Conservation (phyloP, 495 filamentous ascomycete genomes). For the Aspergillus indologenus region DNA sequence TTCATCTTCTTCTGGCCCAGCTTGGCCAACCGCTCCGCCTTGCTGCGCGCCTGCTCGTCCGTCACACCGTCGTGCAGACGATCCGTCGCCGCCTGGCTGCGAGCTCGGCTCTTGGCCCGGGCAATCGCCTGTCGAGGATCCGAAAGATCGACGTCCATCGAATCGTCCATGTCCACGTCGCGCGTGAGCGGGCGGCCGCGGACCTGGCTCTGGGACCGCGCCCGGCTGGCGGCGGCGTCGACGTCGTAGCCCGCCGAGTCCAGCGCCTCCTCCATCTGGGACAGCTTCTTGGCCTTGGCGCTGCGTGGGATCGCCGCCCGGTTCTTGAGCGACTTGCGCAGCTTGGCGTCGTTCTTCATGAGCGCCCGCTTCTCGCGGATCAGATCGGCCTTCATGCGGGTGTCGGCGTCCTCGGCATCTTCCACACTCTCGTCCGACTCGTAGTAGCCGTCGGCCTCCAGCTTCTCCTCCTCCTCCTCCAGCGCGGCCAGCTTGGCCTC, state of each 20-base stretch:
- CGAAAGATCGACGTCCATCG: conserved; percentile 81
- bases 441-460: conserved; percentile 84
- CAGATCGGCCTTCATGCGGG: conserved; percentile 84
- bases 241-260: conserved; percentile 84
- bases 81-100: conserved; percentile 74
- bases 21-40: conserved; percentile 83
- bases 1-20: conserved; percentile 98
- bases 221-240: conserved; percentile 66
- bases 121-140: conserved; percentile 57
- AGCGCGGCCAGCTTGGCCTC: conserved; percentile 84
- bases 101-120: conserved; percentile 72
- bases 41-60: conserved; percentile 52
- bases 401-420: conserved; percentile 81
- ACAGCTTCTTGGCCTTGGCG: conserved; percentile 69
- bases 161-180: conserved; percentile 58
- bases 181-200: conserved; percentile 59
- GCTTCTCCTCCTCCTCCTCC: conserved; percentile 89
- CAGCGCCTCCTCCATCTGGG: conserved; percentile 79
- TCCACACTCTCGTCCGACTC: conserved; percentile 63
- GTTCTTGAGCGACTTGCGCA: conserved; percentile 95
- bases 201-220: conserved; percentile 56
- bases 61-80: conserved; percentile 73
- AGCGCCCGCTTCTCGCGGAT: conserved; percentile 88
- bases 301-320: conserved; percentile 81
- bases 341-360: conserved; percentile 86